Evolutionary conservation across 495 filamentous ascomycete genomes (phyloP), one percentile per base, ranked within the genome.

Genomic region (Penicillium goetzii): DNA sequence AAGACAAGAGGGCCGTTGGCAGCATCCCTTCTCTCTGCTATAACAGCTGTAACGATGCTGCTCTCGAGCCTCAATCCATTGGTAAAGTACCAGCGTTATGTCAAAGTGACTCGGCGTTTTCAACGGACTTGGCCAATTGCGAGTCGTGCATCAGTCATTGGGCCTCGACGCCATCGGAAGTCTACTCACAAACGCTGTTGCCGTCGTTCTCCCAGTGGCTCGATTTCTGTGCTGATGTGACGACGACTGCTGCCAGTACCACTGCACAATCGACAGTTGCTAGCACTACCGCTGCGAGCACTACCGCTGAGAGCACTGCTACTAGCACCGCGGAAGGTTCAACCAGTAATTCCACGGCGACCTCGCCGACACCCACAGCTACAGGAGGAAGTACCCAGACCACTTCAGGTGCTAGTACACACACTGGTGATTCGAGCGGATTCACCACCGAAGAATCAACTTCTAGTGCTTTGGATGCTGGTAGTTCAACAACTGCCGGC

Each of bases 71-170:
- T 1, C 74, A 85, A 56, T 23, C 38, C 0, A 58, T 76, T 8
- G 87, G 86, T 14, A 86, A 85, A 59, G 58, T 60, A 0, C 38
- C 75, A 0, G 64, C 51, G 0, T 72, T 89, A 4, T 89, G 87
- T 70, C 70, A 55, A 0, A 9, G 36, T 0, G 68, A 50, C 25
- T 83, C 81, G 0, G 34, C 67, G 0, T 89, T 89, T 71, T 28
- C 60, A 19, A 49, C 40, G 3, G 68, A 74, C 34, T 60, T 74
- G 28, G 41, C 56, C 0, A 47, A 43, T 9, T 90, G 88, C 73
- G 55, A 77, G 36, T 45, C 53, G 0, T 71, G 73, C 28, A 58
- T 70, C 23, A 61, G 51, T 26, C 30, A 10, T 15, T 56, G 56
- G 7, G 65, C 56, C 5, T 34, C 40, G 7, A 58, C 65, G 5